These are phyloP conservation scores for Corylus heterophylla DNA, from an alignment of 306 rosid genomes.

Conservation along the genomic window DNA sequence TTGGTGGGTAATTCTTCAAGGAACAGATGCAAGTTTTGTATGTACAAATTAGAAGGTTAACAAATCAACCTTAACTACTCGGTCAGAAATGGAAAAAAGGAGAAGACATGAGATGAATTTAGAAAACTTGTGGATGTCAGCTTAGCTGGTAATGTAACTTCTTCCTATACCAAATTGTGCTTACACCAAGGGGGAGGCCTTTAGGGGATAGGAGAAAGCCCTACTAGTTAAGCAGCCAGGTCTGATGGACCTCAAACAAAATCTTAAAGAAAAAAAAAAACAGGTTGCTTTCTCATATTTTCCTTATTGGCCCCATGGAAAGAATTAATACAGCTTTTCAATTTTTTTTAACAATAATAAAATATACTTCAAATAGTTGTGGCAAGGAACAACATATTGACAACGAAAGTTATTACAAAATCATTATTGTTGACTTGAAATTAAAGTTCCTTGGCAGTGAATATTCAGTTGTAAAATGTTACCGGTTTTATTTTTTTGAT, in stretches of 20 bases:
- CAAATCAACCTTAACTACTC: background rate
- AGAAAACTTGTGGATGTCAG: background rate
- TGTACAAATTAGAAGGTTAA: background rate
- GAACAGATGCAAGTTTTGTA: background rate
- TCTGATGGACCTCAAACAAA: background rate
- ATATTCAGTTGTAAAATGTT: no score
- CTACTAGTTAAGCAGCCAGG: background rate
- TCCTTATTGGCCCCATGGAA: background rate
- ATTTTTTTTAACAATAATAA: background rate
- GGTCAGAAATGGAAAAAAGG: background rate
- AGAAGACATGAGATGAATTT: background rate
- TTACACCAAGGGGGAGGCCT: background rate
- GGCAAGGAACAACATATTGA: background rate
- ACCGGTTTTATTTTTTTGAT: no score
- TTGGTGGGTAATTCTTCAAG: background rate
- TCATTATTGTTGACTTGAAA: background rate
- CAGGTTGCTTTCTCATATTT: background rate
- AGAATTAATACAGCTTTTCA: background rate
- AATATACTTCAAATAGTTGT: background rate
- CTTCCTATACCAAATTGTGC: background rate
- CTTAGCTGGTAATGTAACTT: background rate
- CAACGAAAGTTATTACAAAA: background rate
- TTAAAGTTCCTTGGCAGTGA: background rate
- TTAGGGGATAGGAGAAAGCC: background rate
- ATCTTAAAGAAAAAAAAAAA: background rate